Evolutionary conservation across 352 stramenopile species (phyloP).

Genomic region (Phytophthora cryptogea): DNA sequence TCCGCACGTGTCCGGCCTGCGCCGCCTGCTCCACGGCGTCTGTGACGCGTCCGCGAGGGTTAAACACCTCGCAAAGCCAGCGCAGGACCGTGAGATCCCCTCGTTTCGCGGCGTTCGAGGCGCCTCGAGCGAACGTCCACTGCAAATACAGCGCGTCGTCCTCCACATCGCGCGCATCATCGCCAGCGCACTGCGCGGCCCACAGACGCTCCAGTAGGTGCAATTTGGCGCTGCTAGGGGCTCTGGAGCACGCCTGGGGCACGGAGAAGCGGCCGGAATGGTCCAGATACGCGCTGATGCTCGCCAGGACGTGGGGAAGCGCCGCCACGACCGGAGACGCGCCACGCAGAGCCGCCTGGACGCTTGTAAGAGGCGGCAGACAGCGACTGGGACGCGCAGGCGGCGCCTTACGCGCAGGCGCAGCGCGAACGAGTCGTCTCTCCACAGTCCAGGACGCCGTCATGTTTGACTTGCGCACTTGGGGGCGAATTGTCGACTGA

Average conservation of each 20-base stretch:
- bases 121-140: conserved; percentile 33
- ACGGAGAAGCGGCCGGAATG: conserved; percentile 24
- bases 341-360: conserved; percentile 6
- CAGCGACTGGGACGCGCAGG: conserved; percentile 4
- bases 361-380: conserved; percentile 18
- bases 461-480: conserved; percentile 1
- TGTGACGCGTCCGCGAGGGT: conserved; percentile 30
- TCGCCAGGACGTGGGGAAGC: conserved; percentile 29
- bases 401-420: background rate
- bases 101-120: conserved; percentile 25
- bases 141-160: conserved; percentile 30
- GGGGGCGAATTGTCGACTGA: conserved; percentile 21
- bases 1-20: conserved; percentile 14
- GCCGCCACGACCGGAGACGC: conserved; percentile 22
- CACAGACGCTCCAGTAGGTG: conserved; percentile 33
- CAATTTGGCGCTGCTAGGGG: conserved; percentile 9
- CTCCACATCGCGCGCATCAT: background rate
- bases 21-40: conserved; percentile 34
- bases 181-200: background rate
- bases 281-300: conserved; percentile 34
- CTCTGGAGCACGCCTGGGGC: conserved; percentile 18
- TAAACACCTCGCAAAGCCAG: conserved; percentile 34
- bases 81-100: conserved; percentile 29
- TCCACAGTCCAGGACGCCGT: conserved; percentile 15
- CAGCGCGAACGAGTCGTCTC: conserved; percentile 8